phyloP scores from a whole-genome alignment of 176 grass and related monocot species.

The Avena atlantica region DNA sequence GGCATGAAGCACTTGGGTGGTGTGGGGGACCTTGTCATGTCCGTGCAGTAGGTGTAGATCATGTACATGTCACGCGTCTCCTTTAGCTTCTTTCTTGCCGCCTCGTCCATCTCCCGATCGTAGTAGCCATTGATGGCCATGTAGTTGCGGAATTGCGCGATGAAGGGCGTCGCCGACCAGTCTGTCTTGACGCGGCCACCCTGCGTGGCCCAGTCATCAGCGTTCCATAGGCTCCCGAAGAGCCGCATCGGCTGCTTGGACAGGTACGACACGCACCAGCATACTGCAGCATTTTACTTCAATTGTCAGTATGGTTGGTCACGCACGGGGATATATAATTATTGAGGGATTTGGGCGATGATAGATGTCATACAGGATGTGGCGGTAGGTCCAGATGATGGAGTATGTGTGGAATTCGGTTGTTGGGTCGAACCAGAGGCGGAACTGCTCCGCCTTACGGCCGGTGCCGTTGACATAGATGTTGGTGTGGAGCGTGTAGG shows the following conservation, averaged over 20 bases:
- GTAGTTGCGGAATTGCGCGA: slow-evolving; percentile 50
- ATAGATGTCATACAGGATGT: slow-evolving; percentile 18
- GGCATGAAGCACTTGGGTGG: slow-evolving; percentile 42
- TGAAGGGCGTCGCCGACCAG: slow-evolving; percentile 54
- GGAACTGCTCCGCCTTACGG: slow-evolving; percentile 60
- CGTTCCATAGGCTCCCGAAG: slow-evolving; percentile 58
- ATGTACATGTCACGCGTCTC: slow-evolving; percentile 45
- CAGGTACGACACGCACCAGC: slow-evolving; percentile 45
- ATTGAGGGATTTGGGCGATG: slow-evolving; percentile 43
- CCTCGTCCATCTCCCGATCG: too few species aligned
- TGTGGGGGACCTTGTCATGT: slow-evolving; percentile 30
- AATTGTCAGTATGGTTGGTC: neutral
- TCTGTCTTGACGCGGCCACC: slow-evolving; percentile 57
- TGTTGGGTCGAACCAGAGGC: slow-evolving; percentile 74
- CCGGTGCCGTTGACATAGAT: slow-evolving; percentile 60
- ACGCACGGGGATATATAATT: neutral
- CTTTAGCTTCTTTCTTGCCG: neutral
- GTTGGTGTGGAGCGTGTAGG: slow-evolving; percentile 80
- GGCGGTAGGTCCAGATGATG: slow-evolving; percentile 44
- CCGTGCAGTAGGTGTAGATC: slow-evolving; percentile 63
- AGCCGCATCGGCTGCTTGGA: slow-evolving; percentile 48
- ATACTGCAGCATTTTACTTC: slow-evolving; percentile 1
- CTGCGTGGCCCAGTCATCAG: slow-evolving; percentile 60
- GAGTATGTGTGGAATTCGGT: slow-evolving; percentile 74
- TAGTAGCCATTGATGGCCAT: neutral